These are phyloP conservation scores for Botrytis medusae DNA, from an alignment of 2,329 filamentous ascomycete genomes.

Conservation along the genomic window DNA sequence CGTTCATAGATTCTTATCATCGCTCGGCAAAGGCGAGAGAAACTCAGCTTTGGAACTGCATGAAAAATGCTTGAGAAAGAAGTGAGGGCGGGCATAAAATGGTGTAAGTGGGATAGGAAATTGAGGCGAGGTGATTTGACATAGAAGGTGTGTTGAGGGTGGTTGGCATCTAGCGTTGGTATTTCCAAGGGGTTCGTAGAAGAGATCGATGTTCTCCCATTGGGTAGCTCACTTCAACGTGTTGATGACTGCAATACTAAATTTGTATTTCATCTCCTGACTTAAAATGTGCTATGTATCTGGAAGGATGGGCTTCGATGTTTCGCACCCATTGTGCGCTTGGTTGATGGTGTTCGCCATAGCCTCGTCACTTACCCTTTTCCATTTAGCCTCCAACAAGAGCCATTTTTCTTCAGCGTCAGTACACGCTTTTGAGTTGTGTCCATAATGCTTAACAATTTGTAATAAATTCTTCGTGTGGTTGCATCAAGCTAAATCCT, in stretches of 20 bases:
- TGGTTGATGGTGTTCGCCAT: not conserved
- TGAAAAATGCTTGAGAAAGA: not conserved
- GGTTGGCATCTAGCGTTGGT: not conserved
- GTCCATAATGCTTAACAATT: not conserved
- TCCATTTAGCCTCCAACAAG: not conserved
- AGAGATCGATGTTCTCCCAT: not conserved
- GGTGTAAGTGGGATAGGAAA: not conserved
- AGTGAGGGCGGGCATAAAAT: not conserved
- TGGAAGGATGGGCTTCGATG: not conserved
- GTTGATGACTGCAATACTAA: not conserved
- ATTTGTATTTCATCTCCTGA: not conserved
- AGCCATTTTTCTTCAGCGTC: not conserved
- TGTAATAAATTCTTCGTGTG: not conserved
- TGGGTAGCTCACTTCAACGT: not conserved
- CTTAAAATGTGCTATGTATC: not conserved
- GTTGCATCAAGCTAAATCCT: constrained; percentile 5
- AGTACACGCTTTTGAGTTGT: not conserved
- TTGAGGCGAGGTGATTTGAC: not conserved
- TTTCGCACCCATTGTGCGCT: not conserved
- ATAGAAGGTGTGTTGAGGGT: not conserved
- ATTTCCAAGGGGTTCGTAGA: not conserved
- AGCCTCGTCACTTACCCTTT: not conserved
- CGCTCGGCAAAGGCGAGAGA: not conserved
- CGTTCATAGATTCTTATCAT: not conserved
- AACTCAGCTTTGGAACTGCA: not conserved